These are phyloP conservation scores for Fusarium compactum DNA, from an alignment of 2,329 filamentous ascomycete genomes.

Conservation along the genomic window DNA sequence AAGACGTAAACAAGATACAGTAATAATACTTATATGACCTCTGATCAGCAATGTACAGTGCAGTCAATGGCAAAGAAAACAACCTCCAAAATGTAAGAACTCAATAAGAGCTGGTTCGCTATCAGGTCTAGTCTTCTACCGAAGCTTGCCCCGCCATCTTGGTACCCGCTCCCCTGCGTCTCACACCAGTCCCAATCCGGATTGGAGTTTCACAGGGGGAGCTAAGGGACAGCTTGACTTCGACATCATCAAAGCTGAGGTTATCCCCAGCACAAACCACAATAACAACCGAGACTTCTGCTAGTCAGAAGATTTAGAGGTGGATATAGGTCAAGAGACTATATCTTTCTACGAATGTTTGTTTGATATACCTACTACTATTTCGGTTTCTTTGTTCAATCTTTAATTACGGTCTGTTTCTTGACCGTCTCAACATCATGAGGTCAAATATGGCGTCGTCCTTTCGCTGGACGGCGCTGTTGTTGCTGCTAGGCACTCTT, in stretches of 20 bases:
- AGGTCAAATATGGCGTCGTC: constrained; percentile 63
- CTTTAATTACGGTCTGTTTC: constrained; percentile 19
- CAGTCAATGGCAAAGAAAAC: constrained; percentile 21
- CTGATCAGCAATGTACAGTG: constrained; percentile 30
- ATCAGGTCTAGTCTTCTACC: constrained; percentile 40
- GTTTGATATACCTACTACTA: constrained; percentile 3
- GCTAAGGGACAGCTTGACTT: constrained; percentile 50
- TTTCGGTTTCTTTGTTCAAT: constrained; percentile 10
- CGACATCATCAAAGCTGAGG: constrained; percentile 43
- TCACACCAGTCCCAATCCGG: constrained; percentile 42
- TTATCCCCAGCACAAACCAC: constrained; percentile 34
- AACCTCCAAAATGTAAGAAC: constrained; percentile 21
- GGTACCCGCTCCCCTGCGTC: constrained; percentile 42
- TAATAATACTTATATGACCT: not conserved
- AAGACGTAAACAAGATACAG: not conserved
- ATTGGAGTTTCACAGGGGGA: constrained; percentile 37
- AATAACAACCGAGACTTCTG: constrained; percentile 14
- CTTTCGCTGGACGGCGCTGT: constrained; percentile 72
- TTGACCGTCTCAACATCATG: constrained; percentile 57
- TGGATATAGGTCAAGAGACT: constrained; percentile 15
- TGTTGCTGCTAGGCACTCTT: constrained; percentile 70
- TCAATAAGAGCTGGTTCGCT: constrained; percentile 30
- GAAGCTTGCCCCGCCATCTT: constrained; percentile 43
- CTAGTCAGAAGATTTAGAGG: constrained; percentile 13
- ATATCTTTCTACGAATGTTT: constrained; percentile 12